These are phyloP conservation scores for Oehlia diaphana DNA, from an alignment of 192 early-diverging fungal genomes.

Conservation along the genomic window DNA sequence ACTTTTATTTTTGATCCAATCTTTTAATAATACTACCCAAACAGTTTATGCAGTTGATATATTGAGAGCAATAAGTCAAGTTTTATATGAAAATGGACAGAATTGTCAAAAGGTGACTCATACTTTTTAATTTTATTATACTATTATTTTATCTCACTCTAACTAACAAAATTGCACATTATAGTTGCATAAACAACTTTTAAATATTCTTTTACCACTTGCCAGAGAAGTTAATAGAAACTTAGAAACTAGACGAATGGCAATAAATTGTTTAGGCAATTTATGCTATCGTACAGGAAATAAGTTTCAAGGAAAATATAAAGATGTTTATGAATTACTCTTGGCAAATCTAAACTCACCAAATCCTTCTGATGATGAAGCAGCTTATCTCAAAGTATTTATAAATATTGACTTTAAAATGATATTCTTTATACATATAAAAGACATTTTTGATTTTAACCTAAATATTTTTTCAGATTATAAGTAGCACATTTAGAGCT, in stretches of 20 bases:
- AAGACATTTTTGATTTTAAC: not conserved
- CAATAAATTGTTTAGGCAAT: slow-evolving; percentile 70
- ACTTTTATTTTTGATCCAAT: slow-evolving; percentile 15
- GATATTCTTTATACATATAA: no score
- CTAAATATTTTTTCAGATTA: slow-evolving; percentile 32
- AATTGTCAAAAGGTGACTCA: slow-evolving; percentile 40
- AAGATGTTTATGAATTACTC: slow-evolving; percentile 50
- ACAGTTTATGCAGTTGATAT: slow-evolving; percentile 38
- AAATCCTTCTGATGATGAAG: not conserved
- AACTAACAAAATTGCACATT: not conserved
- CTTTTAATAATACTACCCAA: slow-evolving; percentile 14
- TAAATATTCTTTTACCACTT: slow-evolving; percentile 30
- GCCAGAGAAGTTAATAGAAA: slow-evolving; percentile 30
- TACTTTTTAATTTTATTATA: not conserved
- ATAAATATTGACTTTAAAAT: not conserved
- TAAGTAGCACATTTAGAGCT: slow-evolving; percentile 56
- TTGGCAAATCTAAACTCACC: slow-evolving; percentile 42
- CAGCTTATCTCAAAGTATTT: slow-evolving; percentile 17
- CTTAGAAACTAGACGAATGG: slow-evolving; percentile 57
- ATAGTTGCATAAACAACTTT: slow-evolving; percentile 36
- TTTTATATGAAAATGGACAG: slow-evolving; percentile 50
- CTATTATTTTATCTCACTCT: not conserved
- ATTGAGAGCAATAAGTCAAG: slow-evolving; percentile 50
- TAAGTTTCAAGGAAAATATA: slow-evolving; percentile 47
- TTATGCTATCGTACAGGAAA: slow-evolving; percentile 58